Conservation (phyloP, 148 eudicot genomes). For the Dysphania ambrosioides region DNA sequence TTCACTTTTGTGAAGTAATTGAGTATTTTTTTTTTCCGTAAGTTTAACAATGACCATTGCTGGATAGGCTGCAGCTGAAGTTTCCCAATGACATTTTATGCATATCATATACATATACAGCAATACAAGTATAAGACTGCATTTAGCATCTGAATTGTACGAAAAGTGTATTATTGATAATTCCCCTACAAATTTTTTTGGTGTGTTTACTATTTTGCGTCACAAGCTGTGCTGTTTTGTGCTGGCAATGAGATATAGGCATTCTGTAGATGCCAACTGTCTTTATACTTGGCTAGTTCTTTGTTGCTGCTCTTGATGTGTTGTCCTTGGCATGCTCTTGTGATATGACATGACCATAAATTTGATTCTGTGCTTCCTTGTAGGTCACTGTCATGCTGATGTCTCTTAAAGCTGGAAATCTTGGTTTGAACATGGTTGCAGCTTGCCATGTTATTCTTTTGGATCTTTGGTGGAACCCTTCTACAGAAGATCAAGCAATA, state of each 20-base stretch:
- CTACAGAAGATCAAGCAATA: conserved; percentile 98
- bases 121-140: not conserved
- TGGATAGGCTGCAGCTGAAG: not conserved
- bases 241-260: not conserved
- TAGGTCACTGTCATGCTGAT: conserved; percentile 94
- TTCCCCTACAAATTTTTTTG: not conserved
- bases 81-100: not conserved
- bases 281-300: not conserved
- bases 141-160: not conserved
- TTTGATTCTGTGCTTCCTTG: conserved; percentile 20
- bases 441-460: conserved; percentile 94
- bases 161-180: not conserved
- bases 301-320: not conserved
- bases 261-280: not conserved
- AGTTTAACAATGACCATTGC: too few relatives aligned
- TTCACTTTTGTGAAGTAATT: too few relatives aligned
- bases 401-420: conserved; percentile 98
- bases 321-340: not conserved
- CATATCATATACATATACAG: not conserved
- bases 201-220: not conserved
- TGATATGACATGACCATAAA: not conserved
- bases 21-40: not conserved
- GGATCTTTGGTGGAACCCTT: conserved; percentile 99
- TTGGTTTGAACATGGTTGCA: conserved; percentile 97
- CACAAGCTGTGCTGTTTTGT: not conserved